Conservation (phyloP, 306 rosid species). For the Acacia melanoxylon region DNA sequence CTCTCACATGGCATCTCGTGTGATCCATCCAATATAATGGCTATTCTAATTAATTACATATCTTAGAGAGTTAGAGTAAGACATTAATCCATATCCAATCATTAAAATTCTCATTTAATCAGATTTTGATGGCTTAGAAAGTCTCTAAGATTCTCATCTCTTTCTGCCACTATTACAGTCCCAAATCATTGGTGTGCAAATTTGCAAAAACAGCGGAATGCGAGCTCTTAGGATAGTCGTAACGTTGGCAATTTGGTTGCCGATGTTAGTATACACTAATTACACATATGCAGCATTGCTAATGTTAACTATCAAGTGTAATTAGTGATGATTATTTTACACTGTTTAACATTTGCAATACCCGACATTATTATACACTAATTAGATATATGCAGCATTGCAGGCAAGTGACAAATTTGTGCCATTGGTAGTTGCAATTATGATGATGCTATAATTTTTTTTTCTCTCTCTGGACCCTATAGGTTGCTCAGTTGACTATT, state of each 20-base stretch:
- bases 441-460: no score
- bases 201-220: not conserved
- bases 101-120: not conserved
- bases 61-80: not conserved
- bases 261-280: not conserved
- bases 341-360: no score
- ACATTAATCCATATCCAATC: not conserved
- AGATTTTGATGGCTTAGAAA: not conserved
- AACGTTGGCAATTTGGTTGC: no score
- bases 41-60: not conserved
- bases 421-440: no score
- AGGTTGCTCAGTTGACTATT: no score
- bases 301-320: no score
- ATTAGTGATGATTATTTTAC: no score
- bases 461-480: no score
- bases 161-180: not conserved
- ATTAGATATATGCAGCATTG: not conserved
- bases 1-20: not conserved
- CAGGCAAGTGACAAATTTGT: no score
- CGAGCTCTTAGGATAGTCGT: not conserved
- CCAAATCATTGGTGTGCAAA: not conserved
- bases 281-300: not conserved
- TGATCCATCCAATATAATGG: not conserved
- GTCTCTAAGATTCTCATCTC: no score
- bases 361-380: no score